Base-by-base conservation (phyloP, 306 rosid genomes). In the Senna tora region DNA sequence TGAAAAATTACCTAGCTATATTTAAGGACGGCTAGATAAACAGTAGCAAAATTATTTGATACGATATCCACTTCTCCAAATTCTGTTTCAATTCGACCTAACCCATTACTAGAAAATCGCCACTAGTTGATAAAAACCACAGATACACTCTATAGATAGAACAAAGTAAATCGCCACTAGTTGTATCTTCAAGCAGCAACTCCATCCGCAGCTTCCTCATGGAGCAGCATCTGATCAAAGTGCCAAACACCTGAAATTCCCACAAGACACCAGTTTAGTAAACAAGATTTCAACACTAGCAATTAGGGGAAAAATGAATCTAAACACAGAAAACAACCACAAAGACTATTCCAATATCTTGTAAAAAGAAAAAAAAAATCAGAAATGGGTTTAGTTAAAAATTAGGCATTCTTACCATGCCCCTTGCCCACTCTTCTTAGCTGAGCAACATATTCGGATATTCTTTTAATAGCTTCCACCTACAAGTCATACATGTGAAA, bases 401-500 rank as follows among this genome's bases (percentile, higher is more conserved):
- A 69, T 34, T 46, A 9, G 19, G 57, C 62, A 67, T 45, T 70
- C 82, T 54, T 86, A 91, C 99, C 99, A 39, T 89, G 97, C 71
- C 99, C 97, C 80, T 85, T 88, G 61, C 97, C 99, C 13, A 95
- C 92, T 83, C 97, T 87, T 75, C 96, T 87, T 19, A 95, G 92
- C 86, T 95, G 99, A 72, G 97, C 89, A 75, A 95, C 96, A 77
- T 89, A 95, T 74, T 95, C 99, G 0, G 97, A 73, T 21, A 92
- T 90, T 82, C 78, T 86, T 84, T 92, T 95, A 53, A 95, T 92
- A 62, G 96, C 88, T 79, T 85, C 96, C 65, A 95, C 88, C 99
- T 95, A 65, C 6, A 33, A 76, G 56, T 32, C 49, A 39, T 15
- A 64, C 43, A 43, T 15, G 51, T 45, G 5, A 52, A 66, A 5